Evolutionary conservation across 495 filamentous ascomycete genomes (phyloP).

Genomic region (Aspergillus cristatus): DNA sequence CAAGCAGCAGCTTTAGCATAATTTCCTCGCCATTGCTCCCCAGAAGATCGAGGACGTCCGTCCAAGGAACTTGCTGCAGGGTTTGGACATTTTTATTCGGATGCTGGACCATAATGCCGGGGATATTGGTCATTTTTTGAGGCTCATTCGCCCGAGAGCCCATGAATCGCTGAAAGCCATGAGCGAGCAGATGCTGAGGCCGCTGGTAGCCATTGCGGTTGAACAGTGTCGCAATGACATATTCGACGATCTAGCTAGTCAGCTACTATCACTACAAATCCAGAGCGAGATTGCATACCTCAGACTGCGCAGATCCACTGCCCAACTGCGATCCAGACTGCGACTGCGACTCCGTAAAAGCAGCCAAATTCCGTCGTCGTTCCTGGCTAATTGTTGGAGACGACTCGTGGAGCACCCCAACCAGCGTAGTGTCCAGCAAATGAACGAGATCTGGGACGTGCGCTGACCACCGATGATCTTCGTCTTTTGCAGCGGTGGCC

Average conservation of each 20-base stretch:
- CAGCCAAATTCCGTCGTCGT: constrained; percentile 47
- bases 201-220: constrained; percentile 39
- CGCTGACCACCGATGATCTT: not conserved
- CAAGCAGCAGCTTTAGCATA: constrained; percentile 70
- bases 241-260: constrained; percentile 68
- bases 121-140: constrained; percentile 31
- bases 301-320: constrained; percentile 43
- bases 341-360: constrained; percentile 54
- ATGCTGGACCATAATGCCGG: constrained; percentile 44
- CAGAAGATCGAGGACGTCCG: constrained; percentile 57
- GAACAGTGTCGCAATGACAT: constrained; percentile 69
- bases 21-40: constrained; percentile 69
- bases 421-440: constrained; percentile 59
- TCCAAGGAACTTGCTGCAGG: constrained; percentile 67
- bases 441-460: constrained; percentile 25
- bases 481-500: not conserved
- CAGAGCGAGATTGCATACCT: constrained; percentile 33
- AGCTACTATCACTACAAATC: constrained; percentile 6
- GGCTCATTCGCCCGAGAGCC: constrained; percentile 11
- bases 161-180: constrained; percentile 55
- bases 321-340: constrained; percentile 17
- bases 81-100: constrained; percentile 61
- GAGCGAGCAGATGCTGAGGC: constrained; percentile 65
- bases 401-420: constrained; percentile 42
- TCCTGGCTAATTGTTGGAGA: constrained; percentile 26